Evolutionary conservation across 305 asterid genomes (phyloP).

Genomic region (Rubia tinctorum): DNA sequence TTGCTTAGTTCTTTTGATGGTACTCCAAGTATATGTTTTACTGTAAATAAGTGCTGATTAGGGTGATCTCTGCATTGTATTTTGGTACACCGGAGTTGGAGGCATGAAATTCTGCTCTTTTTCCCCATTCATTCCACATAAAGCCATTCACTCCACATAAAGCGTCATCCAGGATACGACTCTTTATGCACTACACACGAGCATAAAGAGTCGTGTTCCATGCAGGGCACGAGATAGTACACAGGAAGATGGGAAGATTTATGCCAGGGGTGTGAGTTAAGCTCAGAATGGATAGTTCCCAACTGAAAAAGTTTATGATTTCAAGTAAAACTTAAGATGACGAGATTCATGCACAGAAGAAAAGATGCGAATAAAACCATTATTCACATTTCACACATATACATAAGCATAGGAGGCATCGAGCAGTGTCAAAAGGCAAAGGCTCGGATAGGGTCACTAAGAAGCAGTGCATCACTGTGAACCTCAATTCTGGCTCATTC

Average conservation of each 20-base stretch:
- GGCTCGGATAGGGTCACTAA: background rate
- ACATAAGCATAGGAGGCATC: background rate
- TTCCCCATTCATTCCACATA: too few species aligned
- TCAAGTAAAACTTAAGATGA: background rate
- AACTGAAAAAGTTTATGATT: background rate
- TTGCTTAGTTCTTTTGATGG: constrained; percentile 8
- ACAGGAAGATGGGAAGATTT: background rate
- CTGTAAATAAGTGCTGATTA: constrained; percentile 24
- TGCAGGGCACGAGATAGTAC: background rate
- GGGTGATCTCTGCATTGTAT: constrained; percentile 2
- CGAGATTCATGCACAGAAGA: background rate
- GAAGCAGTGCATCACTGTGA: background rate
- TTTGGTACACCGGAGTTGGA: background rate
- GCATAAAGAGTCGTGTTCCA: too few species aligned
- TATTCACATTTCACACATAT: background rate
- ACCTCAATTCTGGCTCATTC: constrained; percentile 6
- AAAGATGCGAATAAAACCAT: constrained; percentile 10
- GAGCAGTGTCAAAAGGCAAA: constrained; percentile 2
- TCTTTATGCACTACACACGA: too few species aligned
- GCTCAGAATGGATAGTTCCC: too few species aligned
- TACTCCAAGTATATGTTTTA: constrained; percentile 14
- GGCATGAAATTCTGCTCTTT: constrained; percentile 6
- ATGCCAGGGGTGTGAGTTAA: too few species aligned
- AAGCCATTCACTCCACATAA: too few species aligned
- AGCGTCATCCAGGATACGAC: too few species aligned